Evolutionary conservation across 2,329 filamentous ascomycete species (phyloP), one percentile per base, ranked within the genome.

Genomic region (Aureobasidium sp.): DNA sequence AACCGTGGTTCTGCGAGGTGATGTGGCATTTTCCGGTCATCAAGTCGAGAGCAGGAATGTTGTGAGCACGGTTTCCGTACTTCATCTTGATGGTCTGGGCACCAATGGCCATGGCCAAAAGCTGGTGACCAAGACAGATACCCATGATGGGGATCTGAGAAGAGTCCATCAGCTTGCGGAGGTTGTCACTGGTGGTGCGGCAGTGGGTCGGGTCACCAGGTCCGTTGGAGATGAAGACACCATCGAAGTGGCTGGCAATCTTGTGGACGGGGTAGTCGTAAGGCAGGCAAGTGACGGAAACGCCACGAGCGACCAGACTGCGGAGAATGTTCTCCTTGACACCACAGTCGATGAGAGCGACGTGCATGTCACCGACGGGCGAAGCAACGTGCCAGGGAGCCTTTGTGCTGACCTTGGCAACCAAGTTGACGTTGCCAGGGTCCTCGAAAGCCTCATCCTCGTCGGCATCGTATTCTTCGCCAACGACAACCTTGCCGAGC

Each of bases 261-360:
- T 97, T 97, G 84, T 97, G 92, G 74, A 99, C 94, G 59, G 92
- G 93, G 79, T 94, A 97, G 80, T 97, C 87, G 78, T 89, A 97
- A 63, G 94, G 94, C 81, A 99, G 95, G 70, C 91, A 90, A 44
- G 94, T 97, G 66, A 96, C 89, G 66, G 90, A 92, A 60, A 92
- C 90, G 64, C 94, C 94, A 66, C 94, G 91, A 77, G 84, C 87
- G 72, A 97, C 92, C 64, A 99, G 82, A 75, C 90, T 95, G 72
- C 94, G 91, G 64, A 99, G 86, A 70, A 99, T 99, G 81, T 99
- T 99, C 84, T 99, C 94, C 85, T 99, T 99, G 68, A 97, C 94
- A 81, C 94, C 94, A 72, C 94, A 99, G 78, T 99, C 94, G 73
- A 99, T 88, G 68, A 99, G 83, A 63, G 93, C 94, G 68, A 99